Conservation (phyloP, 805 yeast species). For the Schizosaccharomyces cryophilus region DNA sequence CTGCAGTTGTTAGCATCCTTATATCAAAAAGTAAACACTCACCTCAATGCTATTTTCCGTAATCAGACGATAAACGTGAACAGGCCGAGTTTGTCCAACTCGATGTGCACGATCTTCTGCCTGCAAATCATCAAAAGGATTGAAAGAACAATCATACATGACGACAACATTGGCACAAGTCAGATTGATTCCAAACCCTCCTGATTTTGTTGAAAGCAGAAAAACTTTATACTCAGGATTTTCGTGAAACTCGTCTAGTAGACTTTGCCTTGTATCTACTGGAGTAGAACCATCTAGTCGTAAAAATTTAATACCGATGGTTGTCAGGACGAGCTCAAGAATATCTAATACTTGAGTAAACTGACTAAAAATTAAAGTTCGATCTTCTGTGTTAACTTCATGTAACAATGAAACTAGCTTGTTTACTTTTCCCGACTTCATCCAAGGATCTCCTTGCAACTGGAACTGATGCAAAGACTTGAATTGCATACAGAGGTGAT, state of each 20-base stretch:
- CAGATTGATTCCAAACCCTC: conserved; percentile 93
- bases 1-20: neutral
- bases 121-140: conserved; percentile 95
- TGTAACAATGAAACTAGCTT: conserved; percentile 34
- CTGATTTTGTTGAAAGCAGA: conserved; percentile 80
- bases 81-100: conserved; percentile 79
- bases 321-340: conserved; percentile 46
- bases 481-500: conserved; percentile 46
- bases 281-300: conserved; percentile 85
- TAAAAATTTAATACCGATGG: conserved; percentile 41
- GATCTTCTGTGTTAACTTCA: conserved; percentile 28
- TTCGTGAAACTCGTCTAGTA: conserved; percentile 71
- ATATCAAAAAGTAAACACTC: neutral
- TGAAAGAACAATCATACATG: conserved; percentile 80
- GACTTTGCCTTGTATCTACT: conserved; percentile 76
- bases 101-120: conserved; percentile 98
- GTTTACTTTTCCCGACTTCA: conserved; percentile 47
- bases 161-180: conserved; percentile 86
- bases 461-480: conserved; percentile 35
- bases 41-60: conserved; percentile 58
- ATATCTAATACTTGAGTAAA: conserved; percentile 85
- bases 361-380: conserved; percentile 64
- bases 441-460: conserved; percentile 24
- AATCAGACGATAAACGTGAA: conserved; percentile 51
- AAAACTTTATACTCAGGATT: conserved; percentile 66